A percentile compares a stretch with the other conserved stretches of the same genome.
Conservation (phyloP, 2,329 filamentous ascomycete genomes). For the Arthrobotrys sinensis region DNA sequence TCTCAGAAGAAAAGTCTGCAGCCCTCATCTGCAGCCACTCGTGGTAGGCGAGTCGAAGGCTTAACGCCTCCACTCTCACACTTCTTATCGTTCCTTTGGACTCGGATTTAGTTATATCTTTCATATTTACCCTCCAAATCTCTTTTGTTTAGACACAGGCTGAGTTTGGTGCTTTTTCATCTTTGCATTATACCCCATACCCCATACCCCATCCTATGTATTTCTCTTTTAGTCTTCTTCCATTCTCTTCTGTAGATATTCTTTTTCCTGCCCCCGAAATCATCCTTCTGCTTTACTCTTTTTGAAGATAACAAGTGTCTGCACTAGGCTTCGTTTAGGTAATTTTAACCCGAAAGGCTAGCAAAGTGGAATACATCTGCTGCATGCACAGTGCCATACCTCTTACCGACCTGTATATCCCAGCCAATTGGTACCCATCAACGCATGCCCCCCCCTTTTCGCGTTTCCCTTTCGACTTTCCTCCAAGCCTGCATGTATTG, state of each 20-base stretch:
- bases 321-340: conserved; percentile 34
- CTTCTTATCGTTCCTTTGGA: conserved; percentile 28
- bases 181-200: conserved; percentile 60
- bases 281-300: conserved; percentile 15
- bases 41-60: conserved; percentile 3
- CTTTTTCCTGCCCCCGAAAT: conserved; percentile 5
- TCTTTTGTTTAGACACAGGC: conserved; percentile 52
- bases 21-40: conserved; percentile 11
- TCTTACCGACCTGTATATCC: conserved; percentile 25
- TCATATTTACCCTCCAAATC: conserved; percentile 22
- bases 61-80: conserved; percentile 1
- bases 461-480: conserved; percentile 3
- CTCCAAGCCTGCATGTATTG: conserved; percentile 35
- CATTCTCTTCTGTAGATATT: conserved; percentile 60
- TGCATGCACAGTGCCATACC: conserved; percentile 31
- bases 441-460: conserved; percentile 20
- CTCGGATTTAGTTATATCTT: conserved; percentile 34
- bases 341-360: conserved; percentile 29
- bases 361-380: conserved; percentile 17
- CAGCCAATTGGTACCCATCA: conserved; percentile 30
- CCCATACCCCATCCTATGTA: conserved; percentile 40
- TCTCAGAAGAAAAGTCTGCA: conserved; percentile 3
- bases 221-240: conserved; percentile 46
- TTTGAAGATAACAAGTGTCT: conserved; percentile 1
- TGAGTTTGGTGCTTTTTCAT: conserved; percentile 43